Conservation (phyloP, 306 rosid genomes). For the Argentina anserina region DNA sequence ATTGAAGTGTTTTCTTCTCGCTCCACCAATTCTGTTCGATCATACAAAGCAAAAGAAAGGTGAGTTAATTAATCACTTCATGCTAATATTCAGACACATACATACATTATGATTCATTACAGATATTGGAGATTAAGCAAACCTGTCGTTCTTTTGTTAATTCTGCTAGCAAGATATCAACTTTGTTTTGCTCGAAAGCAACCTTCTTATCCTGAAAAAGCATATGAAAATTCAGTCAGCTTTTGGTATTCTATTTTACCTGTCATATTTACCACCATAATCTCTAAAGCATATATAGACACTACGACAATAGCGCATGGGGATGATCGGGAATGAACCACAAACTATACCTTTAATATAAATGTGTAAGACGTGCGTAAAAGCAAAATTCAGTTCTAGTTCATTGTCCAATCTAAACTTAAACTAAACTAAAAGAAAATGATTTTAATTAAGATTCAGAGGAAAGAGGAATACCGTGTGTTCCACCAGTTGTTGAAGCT, state of each 20-base stretch:
- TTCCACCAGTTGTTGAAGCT: conserved; percentile 44
- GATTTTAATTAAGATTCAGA: not conserved
- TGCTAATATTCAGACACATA: not conserved
- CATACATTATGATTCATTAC: not conserved
- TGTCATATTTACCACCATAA: not conserved
- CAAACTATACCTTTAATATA: not conserved
- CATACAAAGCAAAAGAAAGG: not conserved
- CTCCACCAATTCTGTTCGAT: conserved; percentile 35
- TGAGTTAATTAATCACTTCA: not conserved
- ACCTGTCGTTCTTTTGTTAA: conserved; percentile 57
- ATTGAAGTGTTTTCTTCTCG: conserved; percentile 49
- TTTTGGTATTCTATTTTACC: not conserved
- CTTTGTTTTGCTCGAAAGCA: conserved; percentile 46
- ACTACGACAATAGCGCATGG: not conserved
- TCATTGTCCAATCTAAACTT: not conserved
- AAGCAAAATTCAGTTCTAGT: not conserved
- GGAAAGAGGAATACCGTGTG: conserved; percentile 37
- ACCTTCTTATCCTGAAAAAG: conserved; percentile 49
- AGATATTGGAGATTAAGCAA: not conserved
- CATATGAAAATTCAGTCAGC: not conserved
- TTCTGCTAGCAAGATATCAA: conserved; percentile 38
- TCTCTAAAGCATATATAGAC: not conserved
- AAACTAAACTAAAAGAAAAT: not conserved
- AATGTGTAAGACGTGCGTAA: not conserved
- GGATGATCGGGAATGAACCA: not conserved